Conservation (phyloP, 192 early-diverging fungal genomes). For the Diversispora epigaea region DNA sequence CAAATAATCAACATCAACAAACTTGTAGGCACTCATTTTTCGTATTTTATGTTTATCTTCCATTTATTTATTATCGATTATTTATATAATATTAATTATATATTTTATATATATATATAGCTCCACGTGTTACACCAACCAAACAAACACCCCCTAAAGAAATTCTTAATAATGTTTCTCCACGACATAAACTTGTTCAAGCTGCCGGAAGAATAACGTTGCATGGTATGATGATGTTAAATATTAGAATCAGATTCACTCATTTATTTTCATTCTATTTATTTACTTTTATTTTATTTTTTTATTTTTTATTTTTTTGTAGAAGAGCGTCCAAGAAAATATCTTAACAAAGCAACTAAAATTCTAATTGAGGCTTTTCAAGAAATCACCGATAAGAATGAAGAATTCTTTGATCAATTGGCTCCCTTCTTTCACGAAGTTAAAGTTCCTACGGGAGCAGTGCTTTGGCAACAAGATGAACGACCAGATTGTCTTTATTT, state of each 20-base stretch:
- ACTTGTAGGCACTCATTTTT: background rate
- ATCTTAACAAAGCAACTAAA: conserved; percentile 51
- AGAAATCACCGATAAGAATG: conserved; percentile 53
- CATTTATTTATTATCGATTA: background rate
- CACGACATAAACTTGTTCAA: conserved; percentile 22
- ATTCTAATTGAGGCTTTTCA: conserved; percentile 64
- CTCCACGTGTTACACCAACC: background rate
- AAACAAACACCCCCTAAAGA: conserved; percentile 16
- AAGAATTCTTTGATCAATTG: conserved; percentile 58
- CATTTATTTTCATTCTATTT: background rate
- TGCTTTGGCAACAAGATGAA: conserved; percentile 69
- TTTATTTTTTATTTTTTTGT: background rate
- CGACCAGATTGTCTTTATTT: conserved; percentile 64
- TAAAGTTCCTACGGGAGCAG: conserved; percentile 51
- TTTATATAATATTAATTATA: background rate
- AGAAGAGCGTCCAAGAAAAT: conserved; percentile 29
- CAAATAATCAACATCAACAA: background rate
- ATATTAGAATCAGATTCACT: background rate
- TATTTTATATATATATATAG: background rate
- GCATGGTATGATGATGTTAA: background rate
- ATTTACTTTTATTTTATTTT: background rate
- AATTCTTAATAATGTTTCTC: background rate
- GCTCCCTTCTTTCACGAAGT: conserved; percentile 67
- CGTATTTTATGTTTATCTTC: background rate
- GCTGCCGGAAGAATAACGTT: background rate